Evolutionary conservation across 257 asterid species (phyloP).

Genomic region (Capsicum baccatum): DNA sequence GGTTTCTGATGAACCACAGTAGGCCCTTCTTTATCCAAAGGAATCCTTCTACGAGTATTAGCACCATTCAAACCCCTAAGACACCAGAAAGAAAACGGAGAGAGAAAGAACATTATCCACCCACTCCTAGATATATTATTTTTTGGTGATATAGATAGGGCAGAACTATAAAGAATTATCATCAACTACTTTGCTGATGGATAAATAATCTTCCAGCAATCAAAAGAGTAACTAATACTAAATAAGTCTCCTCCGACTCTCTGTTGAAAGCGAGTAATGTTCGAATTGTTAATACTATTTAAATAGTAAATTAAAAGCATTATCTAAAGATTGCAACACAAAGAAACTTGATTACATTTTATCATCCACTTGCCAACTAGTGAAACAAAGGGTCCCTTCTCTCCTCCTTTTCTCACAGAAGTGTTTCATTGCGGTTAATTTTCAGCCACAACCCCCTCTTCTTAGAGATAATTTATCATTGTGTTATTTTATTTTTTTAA

Average conservation of each 20-base stretch:
- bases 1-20: slow-evolving; percentile 71
- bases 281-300: not conserved
- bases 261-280: not conserved
- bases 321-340: slow-evolving; percentile 14
- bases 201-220: not conserved
- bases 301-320: not conserved
- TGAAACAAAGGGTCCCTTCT: not conserved
- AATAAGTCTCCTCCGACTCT: not conserved
- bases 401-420: not conserved
- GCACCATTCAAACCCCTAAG: slow-evolving; percentile 67
- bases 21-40: slow-evolving; percentile 62
- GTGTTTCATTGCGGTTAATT: not conserved
- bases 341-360: not conserved
- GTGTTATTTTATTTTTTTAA: not conserved
- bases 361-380: not conserved
- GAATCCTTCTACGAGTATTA: slow-evolving; percentile 48
- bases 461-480: not conserved
- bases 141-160: not conserved
- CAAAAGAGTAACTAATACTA: not conserved
- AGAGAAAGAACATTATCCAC: slow-evolving; percentile 12
- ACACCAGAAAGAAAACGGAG: slow-evolving; percentile 10
- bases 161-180: not conserved
- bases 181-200: not conserved
- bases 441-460: not conserved
- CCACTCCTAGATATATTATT: not conserved